Evolutionary conservation across 2,329 filamentous ascomycete species (phyloP), one percentile per base, ranked within the genome.

Genomic region (Fusarium sublunatum): DNA sequence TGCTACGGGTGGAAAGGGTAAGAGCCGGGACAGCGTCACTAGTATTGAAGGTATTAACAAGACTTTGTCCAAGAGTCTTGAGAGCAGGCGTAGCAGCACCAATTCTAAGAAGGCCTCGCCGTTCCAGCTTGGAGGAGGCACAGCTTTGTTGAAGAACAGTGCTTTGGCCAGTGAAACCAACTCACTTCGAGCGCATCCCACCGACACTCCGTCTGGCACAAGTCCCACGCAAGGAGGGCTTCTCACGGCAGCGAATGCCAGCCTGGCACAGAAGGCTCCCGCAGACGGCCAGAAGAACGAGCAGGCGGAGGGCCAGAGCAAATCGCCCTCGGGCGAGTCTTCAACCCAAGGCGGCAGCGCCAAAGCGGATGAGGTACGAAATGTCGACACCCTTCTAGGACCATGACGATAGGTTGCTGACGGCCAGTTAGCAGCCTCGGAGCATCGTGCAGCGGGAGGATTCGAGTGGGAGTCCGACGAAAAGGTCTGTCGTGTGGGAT

Each of bases 41-140:
- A 86, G 85, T 57, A 90, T 90, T 56, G 89, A 90, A 64, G 89
- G 88, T 24, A 89, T 91, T 45, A 91, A 90, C 70, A 91, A 89
- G 77, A 92, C 89, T 6, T 79, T 93, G 12, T 93, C 89, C 57
- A 96, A 92, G 78, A 97, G 92, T 74, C 85, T 98, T 25, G 93
- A 97, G 75, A 96, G 91, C 76, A 88, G 94, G 48, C 89, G 94
- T 39, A 96, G 92, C 74, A 97, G 93, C 76, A 91, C 90, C 12
- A 90, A 86, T 50, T 96, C 91, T 55, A 93, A 91, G 77, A 93
- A 92, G 74, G 89, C 90, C 32, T 75, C 88, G 9, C 86, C 85
- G 2, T 82, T 86, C 64, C 77, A 79, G 34, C 75, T 79, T 5
- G 76, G 76, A 10, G 76, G 77, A 12, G 74, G 77, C n/a, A 77